These are phyloP conservation scores for Rhodotorula taiwanensis DNA, from an alignment of 768 basidiomycete genomes.

Conservation along the genomic window DNA sequence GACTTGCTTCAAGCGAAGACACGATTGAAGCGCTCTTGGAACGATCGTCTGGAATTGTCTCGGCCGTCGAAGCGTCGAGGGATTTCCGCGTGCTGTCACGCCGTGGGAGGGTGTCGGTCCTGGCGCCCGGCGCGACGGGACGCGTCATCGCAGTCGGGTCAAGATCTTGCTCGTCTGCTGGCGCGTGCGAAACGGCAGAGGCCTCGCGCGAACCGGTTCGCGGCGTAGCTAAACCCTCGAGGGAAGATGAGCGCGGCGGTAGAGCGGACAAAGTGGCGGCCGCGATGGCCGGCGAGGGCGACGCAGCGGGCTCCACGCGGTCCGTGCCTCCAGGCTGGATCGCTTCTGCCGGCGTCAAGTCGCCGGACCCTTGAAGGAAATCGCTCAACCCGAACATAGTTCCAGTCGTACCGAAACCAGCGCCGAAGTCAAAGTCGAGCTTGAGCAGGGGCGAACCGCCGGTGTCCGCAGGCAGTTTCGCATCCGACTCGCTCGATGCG, in stretches of 20 bases:
- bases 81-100: no score
- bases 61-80: no score
- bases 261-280: no score
- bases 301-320: background rate
- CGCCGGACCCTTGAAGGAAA: conserved; percentile 1
- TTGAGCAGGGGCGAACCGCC: conserved; percentile 13
- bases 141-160: no score
- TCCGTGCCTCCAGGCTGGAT: background rate
- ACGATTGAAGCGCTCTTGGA: background rate
- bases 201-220: no score
- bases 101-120: no score
- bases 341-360: no score
- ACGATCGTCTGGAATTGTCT: no score
- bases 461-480: background rate
- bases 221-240: conserved; percentile 21
- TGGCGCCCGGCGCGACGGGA: no score
- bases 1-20: background rate
- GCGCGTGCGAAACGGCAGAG: background rate
- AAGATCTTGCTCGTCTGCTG: background rate
- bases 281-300: no score
- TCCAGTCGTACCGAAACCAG: conserved; percentile 20
- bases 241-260: no score
- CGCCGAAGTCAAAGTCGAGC: conserved; percentile 25
- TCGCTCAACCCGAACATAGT: conserved; percentile 28
- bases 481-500: conserved; percentile 1